These are phyloP conservation scores for Tylopilus subfusipes DNA, from an alignment of 768 basidiomycete species.

Conservation along the genomic window DNA sequence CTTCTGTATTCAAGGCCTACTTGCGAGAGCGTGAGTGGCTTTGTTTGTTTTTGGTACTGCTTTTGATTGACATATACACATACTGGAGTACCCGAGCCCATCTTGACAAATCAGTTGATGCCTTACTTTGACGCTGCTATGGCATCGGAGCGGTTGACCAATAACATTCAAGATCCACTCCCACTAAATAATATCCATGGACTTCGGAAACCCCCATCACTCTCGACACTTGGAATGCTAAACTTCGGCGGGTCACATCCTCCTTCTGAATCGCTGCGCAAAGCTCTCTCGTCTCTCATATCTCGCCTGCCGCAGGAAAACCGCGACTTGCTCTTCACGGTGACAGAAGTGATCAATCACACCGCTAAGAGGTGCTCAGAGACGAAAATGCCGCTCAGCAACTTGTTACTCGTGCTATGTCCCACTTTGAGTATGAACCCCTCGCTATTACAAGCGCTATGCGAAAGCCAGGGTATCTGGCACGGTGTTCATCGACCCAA, in stretches of 20 bases:
- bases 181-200: slow-evolving; percentile 38
- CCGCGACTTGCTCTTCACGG: slow-evolving; percentile 77
- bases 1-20: slow-evolving; percentile 89
- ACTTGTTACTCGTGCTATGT: slow-evolving; percentile 83
- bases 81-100: slow-evolving; percentile 74
- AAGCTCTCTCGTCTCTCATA: slow-evolving; percentile 61
- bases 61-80: slow-evolving; percentile 8
- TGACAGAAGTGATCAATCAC: slow-evolving; percentile 73
- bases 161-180: slow-evolving; percentile 23
- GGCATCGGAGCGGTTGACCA: slow-evolving; percentile 44
- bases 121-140: slow-evolving; percentile 80
- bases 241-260: slow-evolving; percentile 57
- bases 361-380: slow-evolving; percentile 64
- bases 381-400: slow-evolving; percentile 93
- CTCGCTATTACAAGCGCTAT: slow-evolving; percentile 64
- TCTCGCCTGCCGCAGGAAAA: slow-evolving; percentile 73
- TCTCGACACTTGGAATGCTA: slow-evolving; percentile 76
- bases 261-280: slow-evolving; percentile 56
- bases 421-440: slow-evolving; percentile 83
- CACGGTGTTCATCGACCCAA: slow-evolving; percentile 21
- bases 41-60: background rate
- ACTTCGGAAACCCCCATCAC: slow-evolving; percentile 73
- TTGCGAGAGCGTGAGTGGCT: slow-evolving; percentile 79
- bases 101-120: slow-evolving; percentile 68
- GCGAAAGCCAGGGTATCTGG: slow-evolving; percentile 73